Conservation (phyloP, 352 stramenopile genomes). For the Globisporangium sylvaticum region DNA sequence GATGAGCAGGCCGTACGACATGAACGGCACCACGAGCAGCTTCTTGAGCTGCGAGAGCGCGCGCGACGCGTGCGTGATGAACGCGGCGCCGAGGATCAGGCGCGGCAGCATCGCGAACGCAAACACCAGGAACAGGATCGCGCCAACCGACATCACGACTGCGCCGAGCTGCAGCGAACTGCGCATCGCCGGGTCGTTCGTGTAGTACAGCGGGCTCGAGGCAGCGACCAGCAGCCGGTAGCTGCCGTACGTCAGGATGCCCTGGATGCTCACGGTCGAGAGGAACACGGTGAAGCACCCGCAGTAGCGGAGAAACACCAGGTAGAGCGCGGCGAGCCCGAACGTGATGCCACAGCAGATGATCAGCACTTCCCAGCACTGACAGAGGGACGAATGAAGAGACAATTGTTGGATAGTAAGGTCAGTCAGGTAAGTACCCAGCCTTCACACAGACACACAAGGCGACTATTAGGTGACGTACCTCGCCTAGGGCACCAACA, state of each 20-base stretch:
- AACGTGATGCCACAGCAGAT: conserved; percentile 59
- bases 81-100: conserved; percentile 62
- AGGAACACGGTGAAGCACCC: conserved; percentile 71
- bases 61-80: conserved; percentile 75
- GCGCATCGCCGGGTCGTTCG: conserved; percentile 61
- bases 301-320: conserved; percentile 66
- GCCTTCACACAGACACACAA: not conserved
- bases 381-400: not conserved
- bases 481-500: conserved; percentile 65
- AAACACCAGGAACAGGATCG: conserved; percentile 66
- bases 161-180: conserved; percentile 63
- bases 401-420: no score
- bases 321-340: conserved; percentile 52
- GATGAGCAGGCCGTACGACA: conserved; percentile 59
- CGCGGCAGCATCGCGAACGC: conserved; percentile 58
- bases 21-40: conserved; percentile 64
- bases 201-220: conserved; percentile 41
- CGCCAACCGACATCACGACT: conserved; percentile 50
- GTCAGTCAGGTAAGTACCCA: no score
- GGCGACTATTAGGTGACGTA: not conserved
- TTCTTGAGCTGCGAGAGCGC: conserved; percentile 61
- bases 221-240: conserved; percentile 53
- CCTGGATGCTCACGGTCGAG: conserved; percentile 59
- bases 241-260: conserved; percentile 56
- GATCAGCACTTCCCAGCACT: conserved; percentile 70